phyloP scores from a whole-genome alignment of 73 alveolate species.

The Paramecium tetraurelia region DNA sequence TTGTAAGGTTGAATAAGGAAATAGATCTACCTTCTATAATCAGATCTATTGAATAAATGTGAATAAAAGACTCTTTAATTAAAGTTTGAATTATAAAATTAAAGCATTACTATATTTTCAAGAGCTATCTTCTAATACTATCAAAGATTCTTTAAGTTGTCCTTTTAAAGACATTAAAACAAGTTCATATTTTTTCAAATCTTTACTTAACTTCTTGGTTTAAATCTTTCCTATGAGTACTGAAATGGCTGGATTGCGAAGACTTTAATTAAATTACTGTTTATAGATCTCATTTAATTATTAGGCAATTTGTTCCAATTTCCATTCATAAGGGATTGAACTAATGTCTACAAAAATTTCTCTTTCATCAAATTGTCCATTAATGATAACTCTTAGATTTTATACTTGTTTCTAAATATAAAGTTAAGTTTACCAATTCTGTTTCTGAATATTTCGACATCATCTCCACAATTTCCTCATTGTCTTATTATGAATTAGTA shows the following conservation, averaged over 20 bases:
- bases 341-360: constrained; percentile 15
- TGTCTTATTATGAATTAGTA: background rate
- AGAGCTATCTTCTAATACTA: constrained; percentile 18
- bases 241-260: constrained; percentile 12
- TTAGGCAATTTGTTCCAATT: constrained; percentile 1
- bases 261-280: background rate
- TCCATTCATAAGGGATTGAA: background rate
- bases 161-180: constrained; percentile 8
- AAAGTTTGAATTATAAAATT: background rate
- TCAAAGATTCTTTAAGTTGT: constrained; percentile 12
- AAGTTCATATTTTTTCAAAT: background rate
- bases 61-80: background rate
- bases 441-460: constrained; percentile 4
- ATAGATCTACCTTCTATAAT: background rate
- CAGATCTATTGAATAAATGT: background rate
- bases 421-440: background rate
- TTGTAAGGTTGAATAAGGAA: background rate
- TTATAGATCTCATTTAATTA: background rate
- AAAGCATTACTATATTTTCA: background rate
- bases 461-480: background rate
- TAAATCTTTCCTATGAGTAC: constrained; percentile 3
- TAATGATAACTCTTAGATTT: background rate
- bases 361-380: constrained; percentile 43
- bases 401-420: background rate
- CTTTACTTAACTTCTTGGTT: background rate